Base-by-base conservation (phyloP, 345 rosid species). In the Hibiscus mutabilis region DNA sequence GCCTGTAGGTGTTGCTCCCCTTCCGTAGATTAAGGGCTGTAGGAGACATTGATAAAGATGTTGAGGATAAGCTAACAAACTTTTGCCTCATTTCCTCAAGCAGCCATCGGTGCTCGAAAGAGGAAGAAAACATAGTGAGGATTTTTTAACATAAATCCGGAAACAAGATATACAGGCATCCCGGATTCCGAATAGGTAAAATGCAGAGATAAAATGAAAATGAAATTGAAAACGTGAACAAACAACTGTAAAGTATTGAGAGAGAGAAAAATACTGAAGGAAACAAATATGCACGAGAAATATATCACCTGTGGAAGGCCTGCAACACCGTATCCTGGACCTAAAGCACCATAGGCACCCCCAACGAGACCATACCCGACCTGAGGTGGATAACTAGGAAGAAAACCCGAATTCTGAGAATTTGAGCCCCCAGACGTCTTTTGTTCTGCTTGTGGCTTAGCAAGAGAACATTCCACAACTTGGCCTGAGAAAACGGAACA, bases 401-500 rank as follows among this genome's bases (percentile, higher is more conserved):
- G 88, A 71, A 87, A 73, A 75, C 81, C 81, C 3, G 87, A 70
- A 44, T 74, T 82, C 73, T 71, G 87, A 8, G 83, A 66, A 68
- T 69, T 78, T 67, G 84, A 77, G 2, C 76, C 82, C 15, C 82
- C 82, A 62, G 71, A 70, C 75, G 86, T 60, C 79, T 84, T 89
- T 75, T 81, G 91, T 72, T 89, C 94, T 62, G 83, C 64, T 72
- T 80, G 91, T 65, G 89, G 94, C 79, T 85, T 89, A 31, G 91
- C 94, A 74, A 89, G 87, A 66, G 89, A 85, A 68, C 87, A 85
- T 80, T 89, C 94, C 75, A 89, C 75, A 59, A 78, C 82, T 83
- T 89, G 94, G 64, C 94, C 94, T 89, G 73, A 47, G n/a, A 61
- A 70, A 67, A 61, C 64, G 72, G 49, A 67, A 46, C 3, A 21